These are phyloP conservation scores for Penicillium taxi DNA, from an alignment of 495 filamentous ascomycete species.

Conservation along the genomic window DNA sequence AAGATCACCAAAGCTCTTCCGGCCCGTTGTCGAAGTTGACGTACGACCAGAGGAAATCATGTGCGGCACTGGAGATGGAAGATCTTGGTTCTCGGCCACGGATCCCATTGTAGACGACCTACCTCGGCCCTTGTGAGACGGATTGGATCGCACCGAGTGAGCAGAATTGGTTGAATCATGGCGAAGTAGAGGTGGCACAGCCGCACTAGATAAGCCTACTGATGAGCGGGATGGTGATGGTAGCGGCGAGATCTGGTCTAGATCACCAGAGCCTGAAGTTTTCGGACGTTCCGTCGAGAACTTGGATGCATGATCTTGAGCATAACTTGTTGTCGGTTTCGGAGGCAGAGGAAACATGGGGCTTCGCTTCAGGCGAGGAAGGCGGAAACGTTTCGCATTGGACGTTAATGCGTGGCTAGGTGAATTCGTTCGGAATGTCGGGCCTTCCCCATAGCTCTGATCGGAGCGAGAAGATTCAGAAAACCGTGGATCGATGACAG, in stretches of 20 bases:
- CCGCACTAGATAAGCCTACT: constrained; percentile 35
- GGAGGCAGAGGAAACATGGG: constrained; percentile 84
- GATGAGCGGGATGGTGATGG: constrained; percentile 50
- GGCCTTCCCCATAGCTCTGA: constrained; percentile 70
- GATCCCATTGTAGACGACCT: constrained; percentile 91
- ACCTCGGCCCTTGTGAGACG: constrained; percentile 51
- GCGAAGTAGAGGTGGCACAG: constrained; percentile 38
- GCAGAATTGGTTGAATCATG: constrained; percentile 59
- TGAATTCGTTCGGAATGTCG: constrained; percentile 35
- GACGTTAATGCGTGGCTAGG: constrained; percentile 30
- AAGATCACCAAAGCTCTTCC: constrained; percentile 85
- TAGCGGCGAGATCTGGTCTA: constrained; percentile 42
- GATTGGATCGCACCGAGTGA: constrained; percentile 67
- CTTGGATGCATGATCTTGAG: constrained; percentile 19
- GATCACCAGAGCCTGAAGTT: constrained; percentile 21
- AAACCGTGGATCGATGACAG: constrained; percentile 60
- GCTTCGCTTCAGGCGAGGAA: constrained; percentile 72
- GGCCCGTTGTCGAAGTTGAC: constrained; percentile 72
- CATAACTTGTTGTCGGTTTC: constrained; percentile 36
- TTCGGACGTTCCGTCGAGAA: constrained; percentile 19
- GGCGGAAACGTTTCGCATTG: constrained; percentile 65
- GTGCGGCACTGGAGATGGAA: constrained; percentile 50
- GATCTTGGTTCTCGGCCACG: constrained; percentile 46
- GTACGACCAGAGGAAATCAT: constrained; percentile 56
- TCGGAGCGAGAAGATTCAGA: constrained; percentile 93